A percentile compares a stretch with the other conserved stretches of the same genome.
Evolutionary conservation across 176 grass and related monocot species (phyloP).

Genomic region (Carex cristatella): DNA sequence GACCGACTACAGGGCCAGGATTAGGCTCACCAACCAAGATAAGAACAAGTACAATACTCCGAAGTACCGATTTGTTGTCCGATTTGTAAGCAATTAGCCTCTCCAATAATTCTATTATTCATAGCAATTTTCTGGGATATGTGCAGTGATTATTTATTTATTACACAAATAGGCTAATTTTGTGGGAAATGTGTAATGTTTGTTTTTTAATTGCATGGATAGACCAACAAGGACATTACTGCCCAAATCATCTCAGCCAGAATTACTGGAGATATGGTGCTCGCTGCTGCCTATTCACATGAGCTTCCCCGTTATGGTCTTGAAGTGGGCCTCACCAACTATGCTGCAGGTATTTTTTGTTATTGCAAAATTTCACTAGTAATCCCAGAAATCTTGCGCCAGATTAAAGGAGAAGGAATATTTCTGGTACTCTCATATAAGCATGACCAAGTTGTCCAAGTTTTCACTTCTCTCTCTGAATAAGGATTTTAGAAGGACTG

Average conservation of each 20-base stretch:
- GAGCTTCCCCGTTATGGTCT: constrained; percentile 67
- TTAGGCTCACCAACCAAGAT: constrained; percentile 68
- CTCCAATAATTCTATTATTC: not conserved
- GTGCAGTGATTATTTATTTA: not conserved
- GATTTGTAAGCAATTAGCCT: constrained; percentile 51
- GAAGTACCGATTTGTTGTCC: constrained; percentile 62
- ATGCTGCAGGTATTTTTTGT: constrained; percentile 56
- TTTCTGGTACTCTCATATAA: not conserved
- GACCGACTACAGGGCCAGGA: constrained; percentile 69
- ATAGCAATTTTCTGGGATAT: not conserved
- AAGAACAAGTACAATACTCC: constrained; percentile 86
- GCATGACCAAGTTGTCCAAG: not conserved
- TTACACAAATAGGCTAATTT: not conserved
- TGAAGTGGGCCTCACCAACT: constrained; percentile 78
- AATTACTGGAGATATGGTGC: constrained; percentile 60
- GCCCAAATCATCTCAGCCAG: constrained; percentile 58
- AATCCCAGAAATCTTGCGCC: not conserved
- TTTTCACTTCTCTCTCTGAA: not conserved
- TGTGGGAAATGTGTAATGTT: not conserved
- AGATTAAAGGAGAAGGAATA: not conserved
- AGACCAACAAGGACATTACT: constrained; percentile 76
- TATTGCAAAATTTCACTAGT: not conserved
- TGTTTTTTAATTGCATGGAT: not conserved
- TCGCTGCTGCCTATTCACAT: constrained; percentile 76
- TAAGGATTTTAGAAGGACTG: not conserved